phyloP scores from a whole-genome alignment of 495 filamentous ascomycete species.

The Alectoria sarmentosa region DNA sequence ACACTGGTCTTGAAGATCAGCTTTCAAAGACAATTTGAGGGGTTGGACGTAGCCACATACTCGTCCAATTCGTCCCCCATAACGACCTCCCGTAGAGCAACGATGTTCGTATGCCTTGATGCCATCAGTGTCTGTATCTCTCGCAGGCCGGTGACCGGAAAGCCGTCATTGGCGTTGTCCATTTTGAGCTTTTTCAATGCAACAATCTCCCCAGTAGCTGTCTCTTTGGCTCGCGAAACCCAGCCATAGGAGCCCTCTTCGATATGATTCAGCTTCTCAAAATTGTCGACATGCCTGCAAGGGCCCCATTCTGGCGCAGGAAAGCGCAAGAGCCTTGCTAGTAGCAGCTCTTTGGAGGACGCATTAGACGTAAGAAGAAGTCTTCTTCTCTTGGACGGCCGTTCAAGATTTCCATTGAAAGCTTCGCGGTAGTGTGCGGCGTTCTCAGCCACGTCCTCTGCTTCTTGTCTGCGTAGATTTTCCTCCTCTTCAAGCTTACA shows the following conservation, averaged over 20 bases:
- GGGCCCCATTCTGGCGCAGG: conserved; percentile 60
- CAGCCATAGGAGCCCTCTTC: conserved; percentile 95
- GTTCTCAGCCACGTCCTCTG: conserved; percentile 27
- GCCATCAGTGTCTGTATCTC: conserved; percentile 73
- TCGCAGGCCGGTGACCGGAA: conserved; percentile 85
- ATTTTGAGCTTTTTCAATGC: conserved; percentile 94
- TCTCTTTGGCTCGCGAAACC: conserved; percentile 81
- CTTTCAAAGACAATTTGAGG: conserved; percentile 13
- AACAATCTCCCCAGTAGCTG: conserved; percentile 74
- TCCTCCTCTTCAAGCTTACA: conserved; percentile 59
- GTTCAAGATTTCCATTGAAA: conserved; percentile 20
- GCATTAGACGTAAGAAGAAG: conserved; percentile 39
- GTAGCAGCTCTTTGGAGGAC: conserved; percentile 25
- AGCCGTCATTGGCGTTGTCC: conserved; percentile 73
- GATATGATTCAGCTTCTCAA: conserved; percentile 89
- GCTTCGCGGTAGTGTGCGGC: conserved; percentile 20
- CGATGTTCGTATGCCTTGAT: conserved; percentile 66
- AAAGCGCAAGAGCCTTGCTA: conserved; percentile 58
- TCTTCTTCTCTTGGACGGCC: conserved; percentile 38
- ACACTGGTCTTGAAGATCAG: conserved; percentile 49
- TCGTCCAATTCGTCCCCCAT: conserved; percentile 74
- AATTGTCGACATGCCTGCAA: conserved; percentile 79
- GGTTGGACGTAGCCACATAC: conserved; percentile 39
- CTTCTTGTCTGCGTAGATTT: conserved; percentile 31
- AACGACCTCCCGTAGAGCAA: conserved; percentile 77